Conservation (phyloP, 2,329 filamentous ascomycete genomes). For the Cladosporium cucumerinum region DNA sequence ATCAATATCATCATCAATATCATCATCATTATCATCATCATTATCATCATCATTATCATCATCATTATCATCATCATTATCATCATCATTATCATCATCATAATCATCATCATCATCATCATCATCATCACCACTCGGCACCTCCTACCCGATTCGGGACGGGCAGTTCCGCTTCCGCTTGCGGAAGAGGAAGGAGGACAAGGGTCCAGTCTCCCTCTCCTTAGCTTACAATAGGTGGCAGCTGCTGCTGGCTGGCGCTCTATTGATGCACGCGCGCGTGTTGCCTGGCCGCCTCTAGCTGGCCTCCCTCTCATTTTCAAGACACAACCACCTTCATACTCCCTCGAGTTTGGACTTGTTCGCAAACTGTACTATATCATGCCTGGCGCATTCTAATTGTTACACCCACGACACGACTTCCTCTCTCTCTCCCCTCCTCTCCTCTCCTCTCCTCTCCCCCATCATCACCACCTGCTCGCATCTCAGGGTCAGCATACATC, state of each 20-base stretch:
- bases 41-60: too few species aligned
- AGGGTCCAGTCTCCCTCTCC: too few species aligned
- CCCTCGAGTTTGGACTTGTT: background rate
- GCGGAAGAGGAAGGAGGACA: too few species aligned
- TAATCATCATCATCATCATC: too few species aligned
- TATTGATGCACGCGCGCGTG: background rate
- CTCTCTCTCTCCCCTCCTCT: background rate
- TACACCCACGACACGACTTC: background rate
- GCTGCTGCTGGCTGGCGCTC: background rate
- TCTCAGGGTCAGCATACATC: background rate
- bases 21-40: too few species aligned
- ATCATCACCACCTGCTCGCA: background rate
- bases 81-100: too few species aligned
- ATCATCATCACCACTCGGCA: too few species aligned
- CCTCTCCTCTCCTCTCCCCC: background rate
- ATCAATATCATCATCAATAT: too few species aligned
- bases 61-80: too few species aligned
- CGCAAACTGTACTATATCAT: conserved; percentile 2
- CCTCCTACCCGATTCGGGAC: background rate
- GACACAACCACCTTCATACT: background rate
- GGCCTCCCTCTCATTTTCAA: background rate
- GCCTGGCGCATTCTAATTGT: conserved; percentile 15
- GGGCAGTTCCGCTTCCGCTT: background rate
- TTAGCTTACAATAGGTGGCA: background rate
- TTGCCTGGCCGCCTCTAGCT: background rate